Evolutionary conservation across 345 rosid genomes (phyloP).

Genomic region (Triadica sebifera): DNA sequence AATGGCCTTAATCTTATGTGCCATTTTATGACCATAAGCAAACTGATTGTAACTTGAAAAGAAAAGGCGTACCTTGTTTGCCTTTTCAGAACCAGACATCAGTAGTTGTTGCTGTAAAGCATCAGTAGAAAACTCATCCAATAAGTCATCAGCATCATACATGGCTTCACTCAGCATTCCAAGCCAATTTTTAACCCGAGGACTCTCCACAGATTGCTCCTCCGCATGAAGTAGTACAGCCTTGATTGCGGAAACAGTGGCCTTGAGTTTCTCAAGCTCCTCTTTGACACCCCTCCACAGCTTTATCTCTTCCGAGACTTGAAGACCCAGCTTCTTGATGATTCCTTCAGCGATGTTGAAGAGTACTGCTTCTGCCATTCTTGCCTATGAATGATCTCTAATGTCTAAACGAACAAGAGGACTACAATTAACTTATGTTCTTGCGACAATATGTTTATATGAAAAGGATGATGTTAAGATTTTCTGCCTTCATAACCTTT

Average conservation of each 20-base stretch:
- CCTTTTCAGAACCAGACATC: background rate
- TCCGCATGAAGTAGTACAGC: background rate
- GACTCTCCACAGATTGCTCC: background rate
- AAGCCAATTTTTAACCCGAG: background rate
- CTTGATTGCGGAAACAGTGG: background rate
- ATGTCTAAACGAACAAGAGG: too few relatives aligned
- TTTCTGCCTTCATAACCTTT: too few relatives aligned
- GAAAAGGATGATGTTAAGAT: too few relatives aligned
- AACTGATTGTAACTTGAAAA: constrained; percentile 1
- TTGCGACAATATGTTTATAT: too few relatives aligned
- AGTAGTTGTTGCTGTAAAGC: background rate
- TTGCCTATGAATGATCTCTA: too few relatives aligned
- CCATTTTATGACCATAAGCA: constrained; percentile 7
- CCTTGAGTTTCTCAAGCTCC: background rate
- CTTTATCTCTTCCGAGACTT: background rate
- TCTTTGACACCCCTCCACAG: background rate
- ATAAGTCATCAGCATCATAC: background rate
- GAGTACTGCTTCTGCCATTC: background rate
- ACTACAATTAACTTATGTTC: too few relatives aligned
- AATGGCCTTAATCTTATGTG: background rate
- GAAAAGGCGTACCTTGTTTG: background rate
- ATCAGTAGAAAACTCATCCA: background rate
- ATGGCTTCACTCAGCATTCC: background rate
- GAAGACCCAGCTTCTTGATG: background rate
- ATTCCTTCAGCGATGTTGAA: background rate